phyloP scores from a whole-genome alignment of 148 eudicot species.

The Talinum fruticosum region DNA sequence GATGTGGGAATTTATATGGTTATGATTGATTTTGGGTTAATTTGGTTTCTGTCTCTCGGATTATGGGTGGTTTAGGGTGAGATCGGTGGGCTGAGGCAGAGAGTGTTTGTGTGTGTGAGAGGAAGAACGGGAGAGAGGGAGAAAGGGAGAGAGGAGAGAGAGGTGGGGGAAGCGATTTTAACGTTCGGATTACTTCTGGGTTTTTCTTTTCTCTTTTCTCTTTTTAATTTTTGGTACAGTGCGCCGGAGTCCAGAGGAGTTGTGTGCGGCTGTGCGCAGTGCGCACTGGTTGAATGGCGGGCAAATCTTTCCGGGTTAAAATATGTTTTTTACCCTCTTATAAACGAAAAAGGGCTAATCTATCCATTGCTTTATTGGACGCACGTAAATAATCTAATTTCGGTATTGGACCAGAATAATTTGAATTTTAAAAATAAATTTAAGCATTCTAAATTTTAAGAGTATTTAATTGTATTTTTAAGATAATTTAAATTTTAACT shows the following conservation, averaged over 20 bases:
- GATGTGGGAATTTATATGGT: not conserved
- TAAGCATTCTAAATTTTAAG: too few species aligned
- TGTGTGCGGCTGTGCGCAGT: not conserved
- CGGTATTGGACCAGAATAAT: too few species aligned
- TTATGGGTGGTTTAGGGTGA: not conserved
- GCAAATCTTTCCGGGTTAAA: too few species aligned
- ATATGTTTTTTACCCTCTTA: too few species aligned
- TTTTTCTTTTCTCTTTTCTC: not conserved
- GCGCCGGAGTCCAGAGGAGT: not conserved
- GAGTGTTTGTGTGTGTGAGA: slow-evolving; percentile 3
- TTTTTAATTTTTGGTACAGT: not conserved
- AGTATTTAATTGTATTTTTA: too few species aligned
- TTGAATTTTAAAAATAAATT: too few species aligned
- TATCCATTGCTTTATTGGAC: too few species aligned
- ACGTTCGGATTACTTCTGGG: slow-evolving; percentile 26
- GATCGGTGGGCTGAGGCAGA: not conserved
- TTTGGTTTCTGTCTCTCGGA: not conserved
- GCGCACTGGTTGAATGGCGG: not conserved
- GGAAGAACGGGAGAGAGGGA: not conserved
- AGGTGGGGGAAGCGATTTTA: slow-evolving; percentile 26
- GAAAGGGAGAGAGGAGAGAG: slow-evolving; percentile 12
- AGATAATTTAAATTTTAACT: too few species aligned
- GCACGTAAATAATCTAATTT: too few species aligned
- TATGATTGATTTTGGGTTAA: not conserved
- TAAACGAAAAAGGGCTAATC: too few species aligned